Evolutionary conservation across 176 grass and related monocot genomes (phyloP), one percentile per base, ranked within the genome.

Genomic region (Chrysopogon serrulatus): DNA sequence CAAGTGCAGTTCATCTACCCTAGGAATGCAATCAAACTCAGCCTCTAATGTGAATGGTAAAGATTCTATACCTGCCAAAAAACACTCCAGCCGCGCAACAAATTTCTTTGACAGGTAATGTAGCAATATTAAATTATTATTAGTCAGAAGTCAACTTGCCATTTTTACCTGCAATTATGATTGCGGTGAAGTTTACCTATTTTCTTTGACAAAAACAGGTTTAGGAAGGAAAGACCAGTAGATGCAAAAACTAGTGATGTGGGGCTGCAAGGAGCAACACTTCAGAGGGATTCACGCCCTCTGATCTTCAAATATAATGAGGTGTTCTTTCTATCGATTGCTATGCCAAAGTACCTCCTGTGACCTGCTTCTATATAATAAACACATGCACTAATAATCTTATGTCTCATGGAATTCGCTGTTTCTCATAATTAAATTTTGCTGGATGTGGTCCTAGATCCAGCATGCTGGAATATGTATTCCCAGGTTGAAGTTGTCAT

Each of bases 241-340:
- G 84, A 76, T 80, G 70, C 71, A 67, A 87, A 91, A 78, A 66
- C 31, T 82, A 79, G 11, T 57, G 81, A 86, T 32, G 77, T 27
- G 35, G 82, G 30, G 35, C 75, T 71, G 53, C 90, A 94, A 76
- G 33, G 12, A 65, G 85, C 76, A 78, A 98, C 96, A 62, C 82
- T 39, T 56, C 74, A 86, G 85, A 98, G 91, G 68, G 92, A 98
- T 54, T 88, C 83, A 17, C 93, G 90, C 21, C 93, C 96, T 32
- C 27, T 98, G 48, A 88, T 98, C 65, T 98, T 98, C 90, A 98
- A 98, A 88, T 98, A 95, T 73, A 98, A 98, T 57, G 92, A 98
- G 95, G 95, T 98, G 45, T 69, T 45, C 32, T 76, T 64, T 48
- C 45, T 60, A 59, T 77, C 37, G 31, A 63, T 62, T 37, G 23